Conservation (phyloP, 106 monocot species). For the Vanilla planifolia region DNA sequence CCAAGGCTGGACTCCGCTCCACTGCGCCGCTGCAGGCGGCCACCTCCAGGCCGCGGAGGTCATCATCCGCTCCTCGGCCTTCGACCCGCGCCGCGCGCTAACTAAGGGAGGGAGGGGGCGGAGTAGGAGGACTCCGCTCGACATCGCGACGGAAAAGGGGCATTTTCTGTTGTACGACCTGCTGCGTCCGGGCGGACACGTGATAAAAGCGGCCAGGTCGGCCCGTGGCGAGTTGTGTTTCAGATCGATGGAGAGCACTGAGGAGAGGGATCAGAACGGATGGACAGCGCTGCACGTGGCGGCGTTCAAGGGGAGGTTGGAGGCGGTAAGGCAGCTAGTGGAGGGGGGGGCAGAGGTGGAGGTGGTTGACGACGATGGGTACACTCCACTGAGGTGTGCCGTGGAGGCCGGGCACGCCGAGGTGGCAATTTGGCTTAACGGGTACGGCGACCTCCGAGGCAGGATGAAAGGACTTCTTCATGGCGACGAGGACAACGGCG, state of each 20-base stretch:
- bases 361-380: conserved; percentile 21
- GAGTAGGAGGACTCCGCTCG: conserved; percentile 17
- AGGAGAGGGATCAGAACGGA: conserved; percentile 29
- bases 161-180: conserved; percentile 12
- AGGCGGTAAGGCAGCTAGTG: conserved; percentile 12
- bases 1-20: conserved; percentile 38
- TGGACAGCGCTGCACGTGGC: conserved; percentile 35
- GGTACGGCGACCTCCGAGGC: conserved; percentile 7
- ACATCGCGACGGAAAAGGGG: conserved; percentile 23
- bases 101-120: conserved; percentile 2
- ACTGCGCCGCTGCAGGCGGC: conserved; percentile 23
- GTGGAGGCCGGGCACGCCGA: conserved; percentile 23
- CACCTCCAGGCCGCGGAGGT: conserved; percentile 1
- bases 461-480: background rate
- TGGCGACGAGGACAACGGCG: background rate
- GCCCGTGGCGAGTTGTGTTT: background rate
- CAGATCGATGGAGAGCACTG: conserved; percentile 4
- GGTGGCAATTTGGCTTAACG: conserved; percentile 18
- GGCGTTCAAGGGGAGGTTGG: conserved; percentile 26
- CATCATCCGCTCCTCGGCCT: conserved; percentile 5
- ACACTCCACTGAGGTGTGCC: conserved; percentile 25
- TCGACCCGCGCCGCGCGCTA: conserved; percentile 11
- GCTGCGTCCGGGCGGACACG: conserved; percentile 5
- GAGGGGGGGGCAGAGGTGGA: conserved; percentile 18
- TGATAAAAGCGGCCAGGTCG: conserved; percentile 8